Evolutionary conservation across 148 eudicot species (phyloP).

Genomic region (Fagopyrum homotropicum): DNA sequence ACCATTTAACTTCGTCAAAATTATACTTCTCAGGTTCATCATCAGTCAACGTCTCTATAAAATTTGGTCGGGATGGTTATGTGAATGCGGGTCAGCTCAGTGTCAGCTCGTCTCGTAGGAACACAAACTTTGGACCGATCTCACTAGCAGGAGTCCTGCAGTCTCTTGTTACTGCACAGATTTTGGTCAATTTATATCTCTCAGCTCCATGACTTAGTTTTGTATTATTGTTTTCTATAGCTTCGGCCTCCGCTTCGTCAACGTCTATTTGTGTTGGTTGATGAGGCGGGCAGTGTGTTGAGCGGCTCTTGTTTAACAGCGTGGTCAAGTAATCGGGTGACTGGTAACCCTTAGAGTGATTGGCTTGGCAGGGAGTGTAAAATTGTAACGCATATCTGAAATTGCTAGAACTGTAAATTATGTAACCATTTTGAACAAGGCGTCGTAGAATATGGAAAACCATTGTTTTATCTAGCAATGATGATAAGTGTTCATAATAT

Average conservation of each 20-base stretch:
- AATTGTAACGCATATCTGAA: background rate
- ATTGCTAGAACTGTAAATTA: slow-evolving; percentile 8
- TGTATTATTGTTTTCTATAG: background rate
- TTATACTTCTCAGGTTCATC: background rate
- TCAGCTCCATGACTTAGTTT: slow-evolving; percentile 5
- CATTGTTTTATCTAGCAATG: background rate
- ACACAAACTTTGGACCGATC: background rate
- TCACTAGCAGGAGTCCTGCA: background rate
- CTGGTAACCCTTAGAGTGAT: background rate
- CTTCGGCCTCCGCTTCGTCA: background rate
- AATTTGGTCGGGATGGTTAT: slow-evolving; percentile 10
- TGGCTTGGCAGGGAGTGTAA: background rate
- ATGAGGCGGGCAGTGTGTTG: background rate
- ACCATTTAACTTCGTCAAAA: background rate
- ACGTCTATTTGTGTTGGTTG: background rate
- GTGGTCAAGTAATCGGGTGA: background rate
- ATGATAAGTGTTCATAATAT: slow-evolving; percentile 9
- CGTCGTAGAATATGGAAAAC: background rate
- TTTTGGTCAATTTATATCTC: background rate
- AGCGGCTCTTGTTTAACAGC: background rate
- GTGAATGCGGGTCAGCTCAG: slow-evolving; percentile 7
- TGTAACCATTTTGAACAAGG: background rate
- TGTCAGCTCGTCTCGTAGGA: slow-evolving; percentile 5
- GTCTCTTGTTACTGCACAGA: background rate
- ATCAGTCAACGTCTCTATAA: slow-evolving; percentile 4